Evolutionary conservation across 1,284 basidiomycete genomes (phyloP), one percentile per base, ranked within the genome.

Genomic region (Boletus nobilissimus): DNA sequence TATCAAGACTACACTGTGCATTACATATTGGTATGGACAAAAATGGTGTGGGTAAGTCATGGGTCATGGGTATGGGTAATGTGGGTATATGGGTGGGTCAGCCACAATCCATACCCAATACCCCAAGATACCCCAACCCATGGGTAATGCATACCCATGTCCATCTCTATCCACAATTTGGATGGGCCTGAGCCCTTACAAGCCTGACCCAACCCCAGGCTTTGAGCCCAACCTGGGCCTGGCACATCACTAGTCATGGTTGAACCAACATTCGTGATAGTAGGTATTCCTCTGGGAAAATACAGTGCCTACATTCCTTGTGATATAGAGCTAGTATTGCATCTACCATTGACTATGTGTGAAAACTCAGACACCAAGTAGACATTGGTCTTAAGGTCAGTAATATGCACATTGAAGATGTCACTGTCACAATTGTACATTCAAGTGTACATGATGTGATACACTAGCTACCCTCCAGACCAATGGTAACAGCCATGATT

Each of bases 371-470:
- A 69, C 68, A 57, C 10, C 19, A 57, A 4, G 8, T 26, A n/a
- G 68, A 51, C 11, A 11, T 54, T 46, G 29, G 29, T 57, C 26
- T 39, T 29, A 39, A 69, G 13, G 51, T 54, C 36, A 69, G 26
- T 18, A 29, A 34, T 39, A 51, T 16, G 32, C 36, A 19, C 3
- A 19, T 19, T 11, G n/a, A 39, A 39, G 32, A 57, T 40, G 51
- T 70, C 68, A 57, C 51, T 19, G n/a, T 57, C 51, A 70, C n/a
- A n/a, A n/a, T n/a, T n/a, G n/a, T n/a, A n/a, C 51, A 54, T 54
- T n/a, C 51, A 54, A 54, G 24, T 29, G 26, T 54, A 54, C 16
- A 54, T 54, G 16, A 29, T 54, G 9, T 54, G 16, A 16, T 29
- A 54, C n/a, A 16, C 67, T 11, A 69, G 34, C 36, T 69, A 69